Evolutionary conservation across 306 rosid genomes (phyloP).

Genomic region (Spatholobus suberectus): DNA sequence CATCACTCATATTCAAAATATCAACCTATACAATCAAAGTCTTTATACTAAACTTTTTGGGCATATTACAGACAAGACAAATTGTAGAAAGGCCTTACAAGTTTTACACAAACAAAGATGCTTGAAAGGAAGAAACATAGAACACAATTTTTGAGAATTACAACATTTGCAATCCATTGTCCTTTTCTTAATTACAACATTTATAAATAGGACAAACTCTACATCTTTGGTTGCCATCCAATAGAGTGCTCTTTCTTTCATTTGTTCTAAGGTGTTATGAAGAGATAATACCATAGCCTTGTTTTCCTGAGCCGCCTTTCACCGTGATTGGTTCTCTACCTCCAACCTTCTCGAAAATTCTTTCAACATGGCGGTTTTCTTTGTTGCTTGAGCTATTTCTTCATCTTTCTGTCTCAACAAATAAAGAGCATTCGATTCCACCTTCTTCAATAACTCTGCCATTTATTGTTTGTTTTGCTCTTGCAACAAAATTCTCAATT

Average conservation of each 20-base stretch:
- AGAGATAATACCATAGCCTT: slow-evolving; percentile 63
- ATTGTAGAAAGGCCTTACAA: slow-evolving; percentile 66
- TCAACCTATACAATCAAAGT: slow-evolving; percentile 59
- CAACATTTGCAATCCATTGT: slow-evolving; percentile 64
- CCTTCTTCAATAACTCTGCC: slow-evolving; percentile 35
- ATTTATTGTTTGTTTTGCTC: slow-evolving; percentile 63
- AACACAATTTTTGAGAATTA: slow-evolving; percentile 45
- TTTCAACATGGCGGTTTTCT: slow-evolving; percentile 56
- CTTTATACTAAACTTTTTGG: slow-evolving; percentile 71
- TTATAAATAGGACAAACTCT: no score
- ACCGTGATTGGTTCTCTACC: slow-evolving; percentile 64
- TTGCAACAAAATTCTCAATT: slow-evolving; percentile 54
- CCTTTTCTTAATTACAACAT: slow-evolving; percentile 41
- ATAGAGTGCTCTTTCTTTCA: slow-evolving; percentile 45
- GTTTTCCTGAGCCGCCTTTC: slow-evolving; percentile 60
- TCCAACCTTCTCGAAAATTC: slow-evolving; percentile 54
- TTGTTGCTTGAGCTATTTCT: slow-evolving; percentile 50
- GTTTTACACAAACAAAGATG: slow-evolving; percentile 78
- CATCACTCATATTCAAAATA: neutral
- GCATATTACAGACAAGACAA: slow-evolving; percentile 70
- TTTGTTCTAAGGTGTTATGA: slow-evolving; percentile 54
- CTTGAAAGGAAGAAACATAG: slow-evolving; percentile 80
- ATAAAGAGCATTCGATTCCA: slow-evolving; percentile 38
- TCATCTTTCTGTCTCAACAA: slow-evolving; percentile 58
- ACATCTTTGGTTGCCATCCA: slow-evolving; percentile 51